Evolutionary conservation across 1,139 yeast genomes (phyloP), one percentile per base, ranked within the genome.

Genomic region (Lodderomyces beijingensis): DNA sequence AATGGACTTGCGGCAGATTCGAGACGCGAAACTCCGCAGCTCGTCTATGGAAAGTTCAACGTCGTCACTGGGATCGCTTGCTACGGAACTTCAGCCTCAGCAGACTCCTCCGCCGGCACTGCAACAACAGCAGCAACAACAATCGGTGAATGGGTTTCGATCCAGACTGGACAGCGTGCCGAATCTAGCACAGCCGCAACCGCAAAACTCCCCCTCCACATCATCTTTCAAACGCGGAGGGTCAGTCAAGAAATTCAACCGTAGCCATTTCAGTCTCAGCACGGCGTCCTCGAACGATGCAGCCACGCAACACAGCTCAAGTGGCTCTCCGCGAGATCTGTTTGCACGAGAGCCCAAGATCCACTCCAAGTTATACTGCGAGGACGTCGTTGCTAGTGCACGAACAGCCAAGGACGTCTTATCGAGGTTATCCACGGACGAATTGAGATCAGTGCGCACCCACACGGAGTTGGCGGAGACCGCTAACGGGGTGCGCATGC

Each of bases 381-480:
- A 61, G 25, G 42, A 39, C 5, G 42, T 37, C 4, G 26, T 7
- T 16, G 28, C 18, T 11, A 18, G 12, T 25, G 19, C 32, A 36
- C 32, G 47, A 25, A 45, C 51, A 1, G 51, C 63, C 1, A 49
- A 55, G 26, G 57, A 57, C 10, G 65, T 62, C 27, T 47, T 65
- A 25, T 55, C 49, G 33, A 59, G 61, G 37, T 45, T 65, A 31
- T 55, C 55, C 31, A 48, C 51, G 18, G 71, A 64, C 27, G 70
- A 67, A 29, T 48, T 73, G 28, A 58, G 66, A 36, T 54, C 63
- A 28, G 81, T 77, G 19, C 72, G 71, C 39, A 77, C 86, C 1
- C 91, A 83, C 53, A 77, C 84, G 6, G 83, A 81, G 48, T 59
- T 80, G 46, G 86, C 91, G 3, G 84, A 86, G 47, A 84, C 95